Percentiles rank a stretch among this genome's conserved stretches.
These are phyloP conservation scores for Barnettozyma pratensis DNA, from an alignment of 805 yeast genomes.

Conservation along the genomic window DNA sequence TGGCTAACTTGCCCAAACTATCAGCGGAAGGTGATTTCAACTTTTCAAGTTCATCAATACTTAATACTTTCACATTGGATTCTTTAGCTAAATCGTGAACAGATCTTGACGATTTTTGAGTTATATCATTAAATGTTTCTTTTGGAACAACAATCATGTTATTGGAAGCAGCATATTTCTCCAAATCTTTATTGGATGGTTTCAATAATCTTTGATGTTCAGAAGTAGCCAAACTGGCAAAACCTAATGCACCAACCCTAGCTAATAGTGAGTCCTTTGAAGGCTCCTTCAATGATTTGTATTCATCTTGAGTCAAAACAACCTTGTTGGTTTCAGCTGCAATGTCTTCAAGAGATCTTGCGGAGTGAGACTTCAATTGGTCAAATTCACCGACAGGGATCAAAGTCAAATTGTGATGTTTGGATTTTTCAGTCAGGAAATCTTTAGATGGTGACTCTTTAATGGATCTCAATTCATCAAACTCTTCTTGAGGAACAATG, in stretches of 20 bases:
- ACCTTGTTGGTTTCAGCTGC: constrained; percentile 11
- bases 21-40: constrained; percentile 4
- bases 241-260: constrained; percentile 7
- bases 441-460: constrained; percentile 2
- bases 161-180: constrained; percentile 6
- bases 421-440: constrained; percentile 3
- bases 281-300: constrained; percentile 14
- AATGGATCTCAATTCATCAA: constrained; percentile 9
- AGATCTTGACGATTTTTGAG: constrained; percentile 1
- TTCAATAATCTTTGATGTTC: constrained; percentile 6
- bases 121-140: not conserved
- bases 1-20: not conserved
- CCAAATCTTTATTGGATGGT: constrained; percentile 7
- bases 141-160: constrained; percentile 6
- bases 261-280: constrained; percentile 9
- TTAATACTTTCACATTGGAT: constrained; percentile 3
- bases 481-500: constrained; percentile 10
- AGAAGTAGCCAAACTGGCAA: constrained; percentile 3
- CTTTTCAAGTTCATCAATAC: not conserved
- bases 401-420: constrained; percentile 5
- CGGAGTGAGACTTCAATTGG: constrained; percentile 5
- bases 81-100: constrained; percentile 8
- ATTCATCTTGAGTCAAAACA: constrained; percentile 14
- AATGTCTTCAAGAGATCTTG: constrained; percentile 6
- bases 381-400: constrained; percentile 7